Base-by-base conservation (phyloP, 371 early-diverging fungal genomes). In the Mucor lusitanicus region DNA sequence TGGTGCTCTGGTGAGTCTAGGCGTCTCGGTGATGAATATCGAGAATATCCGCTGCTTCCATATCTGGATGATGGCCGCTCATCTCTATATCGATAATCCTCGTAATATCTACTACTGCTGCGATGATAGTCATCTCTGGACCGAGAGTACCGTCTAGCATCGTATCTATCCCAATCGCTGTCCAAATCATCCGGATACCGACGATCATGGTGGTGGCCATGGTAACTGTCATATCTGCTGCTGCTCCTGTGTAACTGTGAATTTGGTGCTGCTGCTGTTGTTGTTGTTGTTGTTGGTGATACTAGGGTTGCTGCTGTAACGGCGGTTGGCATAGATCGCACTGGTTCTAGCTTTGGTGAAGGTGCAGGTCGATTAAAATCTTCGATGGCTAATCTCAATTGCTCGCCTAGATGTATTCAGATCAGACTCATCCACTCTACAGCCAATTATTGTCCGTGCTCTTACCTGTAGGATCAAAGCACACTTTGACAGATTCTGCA, bases 381-480 rank as follows among this genome's bases (percentile, higher is more conserved):
- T 54, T 33, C 58, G 8, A 67, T 62, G 3, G 68, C 69, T 6
- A 37, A 15, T 46, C 59, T 59, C 27, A 71, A 30, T 44, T 71
- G 42, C n/a, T 71, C 65, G 5, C 71, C 65, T 64, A 15, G 2
- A 9, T 17, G 17, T 11, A 40, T 40, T 40, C 17, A 40, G 6
- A 40, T 40, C 40, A 40, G 40, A 25, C 12, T 11, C 12, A 53
- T 27, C 3, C 15, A 53, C 12, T 11, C 25, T 15, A 11, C 15
- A 25, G 11, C 0, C 6, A 50, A 12, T 13, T 4, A 50, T 25
- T 53, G 13, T 11, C 23, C 15, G 13, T 11, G 7, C n/a, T 4
- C 50, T 64, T 74, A 85, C 82, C 90, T 70, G 72, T 79, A 28
- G 79, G 76, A 71, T 91, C 91, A 62, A 88, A 78, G 63, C 86